Base-by-base conservation (phyloP, 2,329 filamentous ascomycete species). In the Graphilbum ipis-grandicollis region DNA sequence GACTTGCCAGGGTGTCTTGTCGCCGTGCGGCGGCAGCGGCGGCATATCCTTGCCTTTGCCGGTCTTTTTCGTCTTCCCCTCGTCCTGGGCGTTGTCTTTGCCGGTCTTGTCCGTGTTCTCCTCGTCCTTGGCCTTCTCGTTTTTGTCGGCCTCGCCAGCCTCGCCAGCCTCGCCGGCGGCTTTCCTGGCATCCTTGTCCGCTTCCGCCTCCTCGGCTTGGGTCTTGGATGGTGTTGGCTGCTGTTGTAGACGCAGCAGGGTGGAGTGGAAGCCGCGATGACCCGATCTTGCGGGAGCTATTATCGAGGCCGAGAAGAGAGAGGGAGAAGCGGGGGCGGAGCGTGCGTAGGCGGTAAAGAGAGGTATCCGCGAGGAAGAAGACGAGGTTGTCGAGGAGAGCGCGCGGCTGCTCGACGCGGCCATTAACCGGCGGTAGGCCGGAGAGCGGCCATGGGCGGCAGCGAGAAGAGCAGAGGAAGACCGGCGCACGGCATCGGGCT, bases 1-100 rank as follows among this genome's bases (percentile, higher is more conserved):
- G 23, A 98, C 90, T 56, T 96, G 84, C 86, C 90, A 96, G 37
- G 90, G 90, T 3, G 88, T 90, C 66, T 98, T 98, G 62, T 93
- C 85, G 42, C 90, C 90, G 52, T 98, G 90, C 17, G 86, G 88
- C n/a, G 90, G 88, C 13, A 86, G 88, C 18, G 88, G 83, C 12
- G 86, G 78, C 21, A 72, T 57, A 42, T 84, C 73, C 48, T 82
- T 52, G 75, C 68, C 53, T 77, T 67, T 4, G n/a, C n/a, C n/a
- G n/a, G n/a, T 40, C 35, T 23, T 44, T 39, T 9, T 39, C 15
- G 21, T 22, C 22, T 43, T 84, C 72, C 48, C 80, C 71, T 52
- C 23, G 22, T 8, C 12, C 75, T 9, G n/a, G n/a, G n/a, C n/a
- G n/a, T n/a, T n/a, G n/a, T n/a, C n/a, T n/a, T n/a, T n/a, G n/a